Evolutionary conservation across 441 rosid species (phyloP), one percentile per base, ranked within the genome.

Genomic region (Adansonia gregorii): DNA sequence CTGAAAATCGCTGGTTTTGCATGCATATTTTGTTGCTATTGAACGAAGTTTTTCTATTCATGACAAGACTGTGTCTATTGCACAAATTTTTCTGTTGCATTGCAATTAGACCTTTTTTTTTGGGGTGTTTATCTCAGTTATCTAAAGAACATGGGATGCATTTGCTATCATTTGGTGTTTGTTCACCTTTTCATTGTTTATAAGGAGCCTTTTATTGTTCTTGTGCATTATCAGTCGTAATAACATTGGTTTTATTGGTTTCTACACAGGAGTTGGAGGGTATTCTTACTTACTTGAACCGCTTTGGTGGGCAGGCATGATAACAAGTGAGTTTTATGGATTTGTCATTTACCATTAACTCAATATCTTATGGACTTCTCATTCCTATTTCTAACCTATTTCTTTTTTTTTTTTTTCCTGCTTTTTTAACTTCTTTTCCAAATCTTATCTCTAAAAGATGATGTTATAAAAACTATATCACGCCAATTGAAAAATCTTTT

Each of bases 281-380:
- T 91, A 89, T 81, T 86, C 93, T 65, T 91, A 91, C 84, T 87
- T 91, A 41, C 85, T 85, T 54, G 92, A 91, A 87, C 95, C 95
- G 79, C 90, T 91, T 58, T 91, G 95, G 95, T 91, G 93, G 95
- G 79, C 82, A 24, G 95, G 95, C 85, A 89, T 91, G 89, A 89
- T 87, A 73, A 87, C 95, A 52, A 91, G 95, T 91, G 82, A 91
- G 92, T 82, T 61, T 20, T 19, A 41, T 73, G 17, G 27, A 58
- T 58, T n/a, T 43, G 1, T 72, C 19, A 11, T 15, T 6, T 4
- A 17, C 11, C 39, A 41, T 46, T 39, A 20, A 55, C 64, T 41
- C 11, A 19, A 10, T 19, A 48, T 48, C n/a, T 48, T 48, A 48
- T 48, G 56, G 12, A 24, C 12, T 6, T 22, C 5, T 22, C 12